A percentile compares a stretch with the other conserved stretches of the same genome.
phyloP scores from a whole-genome alignment of 192 early-diverging fungal species.

The Mortierella hygrophila region DNA sequence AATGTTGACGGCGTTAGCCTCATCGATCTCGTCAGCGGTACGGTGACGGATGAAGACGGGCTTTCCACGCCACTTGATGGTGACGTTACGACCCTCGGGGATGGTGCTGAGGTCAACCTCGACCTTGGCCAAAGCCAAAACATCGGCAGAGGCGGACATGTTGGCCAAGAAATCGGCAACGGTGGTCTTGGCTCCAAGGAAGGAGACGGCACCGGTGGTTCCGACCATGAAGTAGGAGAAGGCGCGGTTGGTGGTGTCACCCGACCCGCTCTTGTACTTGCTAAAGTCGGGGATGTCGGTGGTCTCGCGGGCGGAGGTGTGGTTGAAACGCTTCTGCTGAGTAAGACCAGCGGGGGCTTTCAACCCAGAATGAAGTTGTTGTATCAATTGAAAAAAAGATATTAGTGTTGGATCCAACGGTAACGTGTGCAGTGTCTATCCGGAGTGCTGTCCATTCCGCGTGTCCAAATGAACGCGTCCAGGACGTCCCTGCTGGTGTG shows the following conservation, averaged over 20 bases:
- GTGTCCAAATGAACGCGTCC: not conserved
- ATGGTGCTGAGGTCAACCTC: conserved; percentile 93
- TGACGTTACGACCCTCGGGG: conserved; percentile 97
- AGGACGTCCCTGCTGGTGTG: not conserved
- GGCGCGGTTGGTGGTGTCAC: conserved; percentile 74
- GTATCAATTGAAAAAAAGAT: not conserved
- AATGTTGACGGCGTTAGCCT: conserved; percentile 88
- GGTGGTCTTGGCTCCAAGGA: conserved; percentile 89
- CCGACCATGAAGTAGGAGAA: conserved; percentile 97
- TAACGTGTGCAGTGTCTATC: not conserved
- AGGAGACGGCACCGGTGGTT: conserved; percentile 84
- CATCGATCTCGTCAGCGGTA: conserved; percentile 93
- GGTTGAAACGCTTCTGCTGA: conserved; percentile 57
- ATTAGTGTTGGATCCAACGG: not conserved
- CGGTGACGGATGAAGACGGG: conserved; percentile 98
- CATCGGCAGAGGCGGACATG: conserved; percentile 97
- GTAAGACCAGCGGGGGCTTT: conserved; percentile 37
- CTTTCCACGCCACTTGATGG: conserved; percentile 99
- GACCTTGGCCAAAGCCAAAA: conserved; percentile 97
- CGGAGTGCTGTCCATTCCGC: not conserved
- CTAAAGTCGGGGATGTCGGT: conserved; percentile 80
- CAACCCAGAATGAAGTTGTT: not conserved
- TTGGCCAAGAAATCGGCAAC: conserved; percentile 87
- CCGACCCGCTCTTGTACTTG: conserved; percentile 76
- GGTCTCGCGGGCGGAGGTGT: conserved; percentile 68